Evolutionary conservation across 352 stramenopile genomes (phyloP).

Genomic region (Pythium dissotocum): DNA sequence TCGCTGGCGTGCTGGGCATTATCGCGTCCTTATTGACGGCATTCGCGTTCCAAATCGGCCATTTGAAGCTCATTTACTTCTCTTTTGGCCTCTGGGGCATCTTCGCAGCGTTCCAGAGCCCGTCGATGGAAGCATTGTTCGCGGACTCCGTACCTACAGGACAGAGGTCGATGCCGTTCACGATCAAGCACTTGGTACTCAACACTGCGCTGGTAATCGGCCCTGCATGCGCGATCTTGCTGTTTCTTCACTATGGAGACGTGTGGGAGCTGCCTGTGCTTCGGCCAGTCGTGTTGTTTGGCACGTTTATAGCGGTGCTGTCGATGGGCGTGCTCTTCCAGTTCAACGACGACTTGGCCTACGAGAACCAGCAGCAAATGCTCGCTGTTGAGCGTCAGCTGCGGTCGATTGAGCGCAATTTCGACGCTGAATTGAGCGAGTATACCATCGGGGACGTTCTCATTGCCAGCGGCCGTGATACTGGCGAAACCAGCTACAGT

Average conservation of each 20-base stretch:
- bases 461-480: conserved; percentile 4
- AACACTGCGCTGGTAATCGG: conserved; percentile 55
- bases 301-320: conserved; percentile 55
- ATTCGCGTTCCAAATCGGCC: conserved; percentile 43
- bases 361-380: conserved; percentile 60
- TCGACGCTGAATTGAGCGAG: conserved; percentile 55
- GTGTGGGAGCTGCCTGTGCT: conserved; percentile 70
- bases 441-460: conserved; percentile 20
- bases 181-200: conserved; percentile 62
- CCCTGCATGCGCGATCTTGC: conserved; percentile 53
- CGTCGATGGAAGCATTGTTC: conserved; percentile 80
- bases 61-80: conserved; percentile 55
- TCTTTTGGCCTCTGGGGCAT: conserved; percentile 77
- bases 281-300: conserved; percentile 65
- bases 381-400: conserved; percentile 60
- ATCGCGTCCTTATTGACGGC: conserved; percentile 40
- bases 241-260: conserved; percentile 77
- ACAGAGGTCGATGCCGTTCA: conserved; percentile 77
- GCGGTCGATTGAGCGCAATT: conserved; percentile 64
- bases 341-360: conserved; percentile 80
- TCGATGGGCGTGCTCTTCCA: conserved; percentile 67
- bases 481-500: conserved; percentile 14
- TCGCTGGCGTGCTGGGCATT: conserved; percentile 43
- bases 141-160: conserved; percentile 77
- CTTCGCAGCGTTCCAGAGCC: conserved; percentile 77